Conservation (phyloP, 139 green algal species). For the Volvox africanus region DNA sequence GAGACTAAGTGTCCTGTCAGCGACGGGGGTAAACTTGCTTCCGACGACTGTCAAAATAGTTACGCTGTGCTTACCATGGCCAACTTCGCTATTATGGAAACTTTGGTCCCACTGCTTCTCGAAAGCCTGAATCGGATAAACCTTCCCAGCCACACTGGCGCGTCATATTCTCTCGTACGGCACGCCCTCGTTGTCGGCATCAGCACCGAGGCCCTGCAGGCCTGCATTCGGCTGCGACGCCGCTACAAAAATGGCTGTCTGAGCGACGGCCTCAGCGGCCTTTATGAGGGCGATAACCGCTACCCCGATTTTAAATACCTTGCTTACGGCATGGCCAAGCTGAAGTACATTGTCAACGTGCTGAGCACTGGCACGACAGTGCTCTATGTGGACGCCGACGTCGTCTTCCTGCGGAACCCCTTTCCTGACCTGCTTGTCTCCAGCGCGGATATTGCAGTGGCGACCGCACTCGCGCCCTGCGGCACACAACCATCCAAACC, state of each 20-base stretch:
- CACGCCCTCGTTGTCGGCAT: slow-evolving; percentile 26
- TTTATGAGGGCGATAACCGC: background rate
- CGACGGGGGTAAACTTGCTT: no score
- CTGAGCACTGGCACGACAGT: slow-evolving; percentile 9
- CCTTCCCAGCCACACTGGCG: background rate
- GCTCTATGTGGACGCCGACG: slow-evolving; percentile 37
- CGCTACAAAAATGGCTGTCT: background rate
- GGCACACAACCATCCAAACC: background rate
- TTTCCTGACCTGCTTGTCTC: slow-evolving; percentile 13
- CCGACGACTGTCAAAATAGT: background rate
- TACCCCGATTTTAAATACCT: background rate
- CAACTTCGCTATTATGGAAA: slow-evolving; percentile 2
- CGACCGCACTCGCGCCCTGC: background rate
- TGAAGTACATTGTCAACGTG: slow-evolving; percentile 35
- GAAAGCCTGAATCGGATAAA: slow-evolving; percentile 17
- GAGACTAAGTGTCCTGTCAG: no score
- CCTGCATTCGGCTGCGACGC: background rate
- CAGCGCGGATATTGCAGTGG: slow-evolving; percentile 4
- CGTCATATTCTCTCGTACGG: background rate
- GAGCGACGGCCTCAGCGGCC: slow-evolving; percentile 3
- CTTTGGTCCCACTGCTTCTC: slow-evolving; percentile 25
- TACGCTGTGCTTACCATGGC: slow-evolving; percentile 30
- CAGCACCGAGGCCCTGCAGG: background rate
- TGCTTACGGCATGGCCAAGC: slow-evolving; percentile 30
- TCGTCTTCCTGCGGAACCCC: slow-evolving; percentile 33